Conservation (phyloP, 495 filamentous ascomycete species). For the Penicillium dipodomyicola region DNA sequence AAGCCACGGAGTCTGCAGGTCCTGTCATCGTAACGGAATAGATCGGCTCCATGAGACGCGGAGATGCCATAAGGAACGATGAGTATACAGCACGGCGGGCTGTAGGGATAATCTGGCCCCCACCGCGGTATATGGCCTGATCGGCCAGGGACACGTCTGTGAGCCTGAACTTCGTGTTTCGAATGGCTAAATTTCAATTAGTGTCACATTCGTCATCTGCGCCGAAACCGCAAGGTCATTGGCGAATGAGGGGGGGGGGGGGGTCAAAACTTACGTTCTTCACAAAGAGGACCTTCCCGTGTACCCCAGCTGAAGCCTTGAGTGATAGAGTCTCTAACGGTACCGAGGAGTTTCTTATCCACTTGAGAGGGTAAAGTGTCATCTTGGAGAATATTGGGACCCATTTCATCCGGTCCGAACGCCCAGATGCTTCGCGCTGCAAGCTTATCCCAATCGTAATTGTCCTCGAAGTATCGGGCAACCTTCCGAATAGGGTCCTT, state of each 20-base stretch:
- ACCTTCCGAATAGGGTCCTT: conserved; percentile 90
- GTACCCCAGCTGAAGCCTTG: conserved; percentile 97
- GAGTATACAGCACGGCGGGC: conserved; percentile 87
- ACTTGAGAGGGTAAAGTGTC: conserved; percentile 88
- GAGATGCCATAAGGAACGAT: conserved; percentile 94
- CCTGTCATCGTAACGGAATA: conserved; percentile 91
- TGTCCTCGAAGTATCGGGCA: conserved; percentile 95
- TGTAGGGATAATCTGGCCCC: conserved; percentile 96
- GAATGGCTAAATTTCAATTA: conserved; percentile 63
- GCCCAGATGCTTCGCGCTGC: conserved; percentile 97
- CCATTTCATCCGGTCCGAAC: conserved; percentile 93
- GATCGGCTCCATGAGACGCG: conserved; percentile 92
- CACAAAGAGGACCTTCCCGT: conserved; percentile 91
- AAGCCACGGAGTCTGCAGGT: conserved; percentile 82
- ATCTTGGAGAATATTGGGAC: conserved; percentile 94
- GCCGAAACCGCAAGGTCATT: conserved; percentile 1
- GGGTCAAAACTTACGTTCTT: conserved; percentile 76
- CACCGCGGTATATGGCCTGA: conserved; percentile 90
- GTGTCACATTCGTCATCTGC: conserved; percentile 12
- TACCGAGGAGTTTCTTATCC: conserved; percentile 84
- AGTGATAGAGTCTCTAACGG: conserved; percentile 83
- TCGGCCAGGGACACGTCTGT: conserved; percentile 84
- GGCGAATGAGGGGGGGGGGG: not conserved
- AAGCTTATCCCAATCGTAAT: conserved; percentile 94
- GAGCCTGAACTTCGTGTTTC: conserved; percentile 92